Percentiles rank a stretch among this genome's conserved stretches.
Conservation (phyloP, 768 basidiomycete genomes). For the Pulveroboletus sp. region DNA sequence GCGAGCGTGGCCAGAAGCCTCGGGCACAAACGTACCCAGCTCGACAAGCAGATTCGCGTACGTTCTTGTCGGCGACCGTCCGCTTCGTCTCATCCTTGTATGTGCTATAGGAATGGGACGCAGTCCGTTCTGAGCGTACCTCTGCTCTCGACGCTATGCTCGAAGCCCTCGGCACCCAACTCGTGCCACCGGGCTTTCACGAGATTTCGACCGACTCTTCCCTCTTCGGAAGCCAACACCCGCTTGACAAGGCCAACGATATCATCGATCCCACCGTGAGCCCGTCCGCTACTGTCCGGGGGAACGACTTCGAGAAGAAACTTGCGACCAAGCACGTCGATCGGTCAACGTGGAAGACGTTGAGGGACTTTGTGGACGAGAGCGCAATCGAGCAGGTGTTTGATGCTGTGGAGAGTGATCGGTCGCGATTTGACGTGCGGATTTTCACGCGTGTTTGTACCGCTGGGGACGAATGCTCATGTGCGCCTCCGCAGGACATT, state of each 20-base stretch:
- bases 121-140: constrained; percentile 52
- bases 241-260: constrained; percentile 38
- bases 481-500: constrained; percentile 43
- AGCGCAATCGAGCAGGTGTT: constrained; percentile 72
- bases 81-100: not conserved
- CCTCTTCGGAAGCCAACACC: constrained; percentile 75
- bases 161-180: constrained; percentile 66
- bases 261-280: constrained; percentile 38
- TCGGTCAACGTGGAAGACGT: constrained; percentile 68
- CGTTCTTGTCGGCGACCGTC: constrained; percentile 13
- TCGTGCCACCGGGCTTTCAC: constrained; percentile 77
- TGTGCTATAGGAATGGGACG: constrained; percentile 68
- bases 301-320: constrained; percentile 18
- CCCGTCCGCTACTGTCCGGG: constrained; percentile 31
- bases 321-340: constrained; percentile 32
- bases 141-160: constrained; percentile 64
- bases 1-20: constrained; percentile 69
- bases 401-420: constrained; percentile 69
- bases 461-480: not conserved
- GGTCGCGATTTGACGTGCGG: constrained; percentile 63
- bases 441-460: not conserved
- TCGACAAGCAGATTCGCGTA: constrained; percentile 62
- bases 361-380: constrained; percentile 85
- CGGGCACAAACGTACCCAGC: constrained; percentile 60
- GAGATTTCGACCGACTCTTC: constrained; percentile 62